Evolutionary conservation across 2,329 filamentous ascomycete species (phyloP), one percentile per base, ranked within the genome.

Genomic region (Aspergillus versicolor): DNA sequence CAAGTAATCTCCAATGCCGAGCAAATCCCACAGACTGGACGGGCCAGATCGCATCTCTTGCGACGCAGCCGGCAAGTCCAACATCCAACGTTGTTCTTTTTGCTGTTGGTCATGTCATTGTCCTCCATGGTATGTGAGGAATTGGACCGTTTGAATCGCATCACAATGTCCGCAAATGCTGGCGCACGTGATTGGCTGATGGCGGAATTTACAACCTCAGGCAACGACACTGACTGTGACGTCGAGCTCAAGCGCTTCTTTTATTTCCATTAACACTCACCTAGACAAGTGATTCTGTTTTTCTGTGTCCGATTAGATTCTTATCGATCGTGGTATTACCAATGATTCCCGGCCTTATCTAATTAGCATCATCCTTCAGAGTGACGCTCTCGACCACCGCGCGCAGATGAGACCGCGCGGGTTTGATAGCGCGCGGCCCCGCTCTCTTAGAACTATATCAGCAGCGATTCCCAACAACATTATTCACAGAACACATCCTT

Each of bases 11-110:
- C 76, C n/a, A 87, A 78, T 2, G 73, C 17, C 67, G 70, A 67
- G 70, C 84, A 87, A 37, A 67, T 72, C 5, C 77, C 72, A 68
- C 84, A 87, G 9, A 77, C 65, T 11, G 84, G 83, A 2, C 75
- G 77, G 22, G 64, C 73, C 65, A 84, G 81, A 60, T 85, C 82
- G 66, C 84, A 87, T 65, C 85, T 86, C 65, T 87, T 87, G 63
- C 82, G 82, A 19, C 84, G 80, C 11, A 86, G 75, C 21, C 83
- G 79, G 63, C 84, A 87, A 2, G 83, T 86, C 82, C 82, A 86
- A 66, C 84, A 86, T 45, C 52, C 52, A 8, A 46, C 17, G 21
- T 48, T 37, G 32, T 38, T 34, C 5, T 19, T 47, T n/a, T 34
- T n/a, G 22, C 15, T 15, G 30, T 37, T 22, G n/a, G 30, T 48